Evolutionary conservation across 768 basidiomycete genomes (phyloP).

Genomic region (Arthromyces matolae): DNA sequence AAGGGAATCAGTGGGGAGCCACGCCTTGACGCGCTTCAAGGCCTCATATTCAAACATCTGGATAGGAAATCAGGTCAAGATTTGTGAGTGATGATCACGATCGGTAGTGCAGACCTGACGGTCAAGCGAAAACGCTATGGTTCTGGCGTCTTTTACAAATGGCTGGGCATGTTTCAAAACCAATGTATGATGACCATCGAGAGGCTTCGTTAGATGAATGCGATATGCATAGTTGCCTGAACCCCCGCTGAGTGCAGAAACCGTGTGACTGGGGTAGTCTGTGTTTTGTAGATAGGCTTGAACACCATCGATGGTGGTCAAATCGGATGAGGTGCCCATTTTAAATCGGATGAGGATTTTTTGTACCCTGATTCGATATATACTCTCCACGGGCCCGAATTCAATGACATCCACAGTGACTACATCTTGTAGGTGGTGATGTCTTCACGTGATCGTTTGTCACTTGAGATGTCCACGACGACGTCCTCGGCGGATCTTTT

Average conservation of each 20-base stretch:
- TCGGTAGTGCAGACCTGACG: constrained; percentile 66
- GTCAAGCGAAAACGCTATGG: constrained; percentile 33
- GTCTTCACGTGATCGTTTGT: too few species aligned
- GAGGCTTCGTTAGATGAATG: constrained; percentile 36
- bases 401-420: too few species aligned
- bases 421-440: too few species aligned
- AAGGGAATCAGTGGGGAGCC: constrained; percentile 33
- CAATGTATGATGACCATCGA: constrained; percentile 42
- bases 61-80: not conserved
- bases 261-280: constrained; percentile 39
- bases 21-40: constrained; percentile 37
- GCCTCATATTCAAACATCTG: constrained; percentile 46
- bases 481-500: too few species aligned
- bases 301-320: constrained; percentile 32
- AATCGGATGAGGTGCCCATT: constrained; percentile 15
- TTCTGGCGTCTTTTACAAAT: constrained; percentile 17
- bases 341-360: too few species aligned
- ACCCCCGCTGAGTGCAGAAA: constrained; percentile 48
- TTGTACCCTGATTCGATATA: too few species aligned
- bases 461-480: too few species aligned
- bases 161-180: constrained; percentile 53
- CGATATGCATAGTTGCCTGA: constrained; percentile 56
- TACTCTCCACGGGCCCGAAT: too few species aligned
- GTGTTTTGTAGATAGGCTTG: constrained; percentile 44
- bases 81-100: constrained; percentile 6